Conservation (phyloP, 2,329 filamentous ascomycete species). For the Colletotrichum melonis region DNA sequence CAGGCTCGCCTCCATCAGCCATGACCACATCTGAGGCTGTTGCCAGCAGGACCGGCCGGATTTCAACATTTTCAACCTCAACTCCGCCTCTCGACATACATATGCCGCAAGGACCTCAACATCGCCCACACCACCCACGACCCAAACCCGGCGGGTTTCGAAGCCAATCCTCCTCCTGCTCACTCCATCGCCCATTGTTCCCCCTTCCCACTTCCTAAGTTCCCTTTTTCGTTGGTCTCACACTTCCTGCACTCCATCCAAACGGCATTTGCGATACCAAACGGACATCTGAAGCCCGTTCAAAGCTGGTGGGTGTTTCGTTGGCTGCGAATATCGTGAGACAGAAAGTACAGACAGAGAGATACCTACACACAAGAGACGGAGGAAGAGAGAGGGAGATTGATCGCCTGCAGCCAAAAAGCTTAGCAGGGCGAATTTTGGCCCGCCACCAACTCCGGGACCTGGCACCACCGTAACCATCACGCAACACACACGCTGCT, state of each 20-base stretch:
- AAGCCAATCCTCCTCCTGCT: neutral
- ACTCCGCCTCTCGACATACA: conserved; percentile 8
- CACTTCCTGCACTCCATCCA: neutral
- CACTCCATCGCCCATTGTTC: neutral
- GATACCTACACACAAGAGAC: neutral
- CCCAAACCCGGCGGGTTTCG: conserved; percentile 29
- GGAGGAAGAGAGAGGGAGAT: neutral
- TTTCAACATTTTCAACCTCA: neutral
- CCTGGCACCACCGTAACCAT: conserved; percentile 1
- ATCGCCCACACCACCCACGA: neutral
- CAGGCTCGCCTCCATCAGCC: neutral
- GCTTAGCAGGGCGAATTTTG: neutral
- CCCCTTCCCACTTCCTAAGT: neutral
- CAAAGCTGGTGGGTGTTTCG: neutral
- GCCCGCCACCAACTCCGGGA: neutral
- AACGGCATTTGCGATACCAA: neutral
- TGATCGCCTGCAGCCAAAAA: conserved; percentile 1
- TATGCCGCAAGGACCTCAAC: conserved; percentile 16
- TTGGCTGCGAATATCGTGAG: neutral
- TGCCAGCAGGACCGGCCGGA: neutral
- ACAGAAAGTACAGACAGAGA: neutral
- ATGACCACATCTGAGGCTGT: neutral
- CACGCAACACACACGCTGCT: neutral
- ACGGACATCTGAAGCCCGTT: conserved; percentile 13
- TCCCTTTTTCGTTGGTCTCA: neutral